Evolutionary conservation across 2,329 filamentous ascomycete species (phyloP), one percentile per base, ranked within the genome.

Genomic region (Ophiostoma sp.): DNA sequence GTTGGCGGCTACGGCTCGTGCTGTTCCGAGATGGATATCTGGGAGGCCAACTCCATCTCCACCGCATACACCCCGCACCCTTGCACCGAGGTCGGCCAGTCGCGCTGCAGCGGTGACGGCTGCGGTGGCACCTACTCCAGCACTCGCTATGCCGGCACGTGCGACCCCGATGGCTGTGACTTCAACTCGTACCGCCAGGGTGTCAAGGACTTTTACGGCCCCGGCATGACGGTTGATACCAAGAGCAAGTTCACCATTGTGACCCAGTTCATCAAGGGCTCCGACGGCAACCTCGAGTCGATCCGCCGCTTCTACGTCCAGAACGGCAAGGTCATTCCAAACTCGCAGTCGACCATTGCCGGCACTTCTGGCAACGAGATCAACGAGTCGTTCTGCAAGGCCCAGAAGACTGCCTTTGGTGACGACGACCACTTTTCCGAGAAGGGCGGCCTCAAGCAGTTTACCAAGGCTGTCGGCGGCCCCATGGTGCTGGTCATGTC

Each of bases 111-210:
- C 0, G 78, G 79, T 44, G 27, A 77, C 69, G 73, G 72, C 20
- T 86, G 84, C 74, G 85, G 85, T 68, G 85, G 82, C 67, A 80
- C 81, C 23, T 84, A 82, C 75, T 81, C 78, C 6, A 75, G 77
- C 66, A 69, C 72, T 31, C 71, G 73, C 20, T 75, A 74, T 64
- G 79, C 77, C 17, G 86, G 86, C 71, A 78, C 84, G 62, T 90
- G 88, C 79, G 88, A 90, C 77, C 84, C 85, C 71, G 85, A 87
- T 73, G 88, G 88, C 31, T 90, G 88, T 75, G 87, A 89, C 76
- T 89, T 86, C 81, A 89, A 89, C 82, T 79, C 84, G 35, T 90
- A 85, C 84, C 86, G 87, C 75, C 82, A 86, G 80, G 87, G 87
- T 64, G 83, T 85, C 77, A 80, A 79, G 44, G 79, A 80, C 77